These are phyloP conservation scores for Ciborinia camelliae DNA, from an alignment of 2,329 filamentous ascomycete species.

Conservation along the genomic window DNA sequence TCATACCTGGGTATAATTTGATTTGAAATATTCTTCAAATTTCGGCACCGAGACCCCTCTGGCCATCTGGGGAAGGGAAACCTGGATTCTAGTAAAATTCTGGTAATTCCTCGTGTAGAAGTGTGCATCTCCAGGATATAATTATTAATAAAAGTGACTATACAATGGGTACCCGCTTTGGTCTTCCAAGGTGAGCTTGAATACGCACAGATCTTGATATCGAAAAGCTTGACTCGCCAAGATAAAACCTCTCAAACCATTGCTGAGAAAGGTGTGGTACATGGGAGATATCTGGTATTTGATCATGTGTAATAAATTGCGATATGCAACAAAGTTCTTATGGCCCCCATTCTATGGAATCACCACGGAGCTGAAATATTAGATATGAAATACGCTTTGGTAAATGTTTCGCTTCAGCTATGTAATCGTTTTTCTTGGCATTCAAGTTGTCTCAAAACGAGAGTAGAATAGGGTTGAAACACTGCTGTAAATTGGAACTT, in stretches of 20 bases:
- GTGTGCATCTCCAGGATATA: neutral
- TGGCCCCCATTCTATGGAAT: neutral
- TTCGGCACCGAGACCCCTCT: neutral
- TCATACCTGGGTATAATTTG: neutral
- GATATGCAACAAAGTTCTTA: slow-evolving; percentile 1
- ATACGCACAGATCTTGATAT: neutral
- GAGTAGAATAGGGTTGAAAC: neutral
- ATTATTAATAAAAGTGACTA: neutral
- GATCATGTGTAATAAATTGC: neutral
- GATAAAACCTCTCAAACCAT: neutral
- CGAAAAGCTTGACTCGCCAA: neutral
- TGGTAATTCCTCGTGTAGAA: neutral
- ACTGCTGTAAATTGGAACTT: neutral
- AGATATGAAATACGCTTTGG: neutral
- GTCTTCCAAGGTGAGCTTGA: neutral
- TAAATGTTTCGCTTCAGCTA: neutral
- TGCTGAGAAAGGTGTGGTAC: neutral
- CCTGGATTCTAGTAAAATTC: neutral
- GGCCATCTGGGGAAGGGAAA: neutral
- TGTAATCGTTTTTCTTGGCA: neutral
- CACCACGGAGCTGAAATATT: neutral
- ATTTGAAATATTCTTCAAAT: neutral
- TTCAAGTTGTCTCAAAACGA: neutral
- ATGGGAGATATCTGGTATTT: neutral
- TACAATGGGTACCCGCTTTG: neutral